These are phyloP conservation scores for Albophoma yamanashiensis DNA, from an alignment of 2,329 filamentous ascomycete species.

Conservation along the genomic window DNA sequence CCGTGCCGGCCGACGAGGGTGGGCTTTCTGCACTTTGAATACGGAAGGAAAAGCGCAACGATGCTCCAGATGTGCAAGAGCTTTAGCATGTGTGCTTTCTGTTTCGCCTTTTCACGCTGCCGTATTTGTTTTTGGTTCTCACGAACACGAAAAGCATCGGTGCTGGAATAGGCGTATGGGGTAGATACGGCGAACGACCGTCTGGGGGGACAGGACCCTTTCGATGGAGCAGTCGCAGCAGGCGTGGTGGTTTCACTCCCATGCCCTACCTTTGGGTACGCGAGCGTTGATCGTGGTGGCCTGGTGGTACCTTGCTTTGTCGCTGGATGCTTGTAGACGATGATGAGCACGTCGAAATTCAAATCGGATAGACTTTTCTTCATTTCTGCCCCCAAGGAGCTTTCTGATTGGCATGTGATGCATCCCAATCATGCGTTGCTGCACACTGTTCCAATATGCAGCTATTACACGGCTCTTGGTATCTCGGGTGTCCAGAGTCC, in stretches of 20 bases:
- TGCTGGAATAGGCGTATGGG: neutral
- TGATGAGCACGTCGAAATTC: slow-evolving; percentile 19
- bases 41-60: slow-evolving; percentile 3
- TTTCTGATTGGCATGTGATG: neutral
- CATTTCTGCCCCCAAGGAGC: neutral
- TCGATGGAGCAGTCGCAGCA: neutral
- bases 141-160: neutral
- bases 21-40: slow-evolving; percentile 3
- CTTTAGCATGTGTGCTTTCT: neutral
- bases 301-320: neutral
- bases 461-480: neutral
- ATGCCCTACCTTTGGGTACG: neutral
- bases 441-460: neutral
- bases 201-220: neutral
- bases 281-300: neutral
- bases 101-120: neutral
- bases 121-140: neutral
- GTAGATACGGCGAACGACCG: neutral
- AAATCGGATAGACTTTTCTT: slow-evolving; percentile 12
- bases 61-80: neutral
- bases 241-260: neutral
- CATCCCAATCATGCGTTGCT: neutral
- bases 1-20: neutral
- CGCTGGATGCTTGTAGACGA: slow-evolving; percentile 4
- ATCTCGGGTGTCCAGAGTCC: neutral